phyloP scores from a whole-genome alignment of 2,329 filamentous ascomycete genomes.

The Beauveria sp. region DNA sequence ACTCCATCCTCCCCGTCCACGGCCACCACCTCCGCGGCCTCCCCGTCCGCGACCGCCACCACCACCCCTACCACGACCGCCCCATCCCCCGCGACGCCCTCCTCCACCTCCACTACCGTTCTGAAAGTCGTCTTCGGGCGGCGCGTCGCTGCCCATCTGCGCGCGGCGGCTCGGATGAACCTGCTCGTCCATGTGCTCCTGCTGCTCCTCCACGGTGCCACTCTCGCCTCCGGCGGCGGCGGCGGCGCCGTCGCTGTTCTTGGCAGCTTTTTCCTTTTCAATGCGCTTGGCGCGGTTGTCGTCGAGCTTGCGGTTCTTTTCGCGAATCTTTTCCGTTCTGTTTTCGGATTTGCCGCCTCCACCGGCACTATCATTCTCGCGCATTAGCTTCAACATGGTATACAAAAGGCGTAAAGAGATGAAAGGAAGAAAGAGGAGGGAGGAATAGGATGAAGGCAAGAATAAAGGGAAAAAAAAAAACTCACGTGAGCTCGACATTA shows the following conservation, averaged over 20 bases:
- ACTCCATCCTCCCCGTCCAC: background rate
- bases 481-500: slow-evolving; percentile 85
- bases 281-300: slow-evolving; percentile 50
- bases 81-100: slow-evolving; percentile 4
- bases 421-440: too few species aligned
- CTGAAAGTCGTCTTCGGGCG: slow-evolving; percentile 8
- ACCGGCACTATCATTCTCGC: slow-evolving; percentile 49
- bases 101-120: background rate
- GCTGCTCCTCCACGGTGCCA: slow-evolving; percentile 18
- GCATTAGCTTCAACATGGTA: too few species aligned
- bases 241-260: slow-evolving; percentile 21
- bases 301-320: slow-evolving; percentile 80
- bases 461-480: slow-evolving; percentile 14
- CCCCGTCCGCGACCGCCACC: slow-evolving; percentile 3
- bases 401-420: too few species aligned
- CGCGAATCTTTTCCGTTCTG: slow-evolving; percentile 68
- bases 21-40: slow-evolving; percentile 2
- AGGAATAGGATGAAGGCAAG: too few species aligned
- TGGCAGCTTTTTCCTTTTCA: slow-evolving; percentile 36
- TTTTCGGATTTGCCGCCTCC: slow-evolving; percentile 72
- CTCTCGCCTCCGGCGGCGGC: slow-evolving; percentile 18
- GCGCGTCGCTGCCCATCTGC: slow-evolving; percentile 17
- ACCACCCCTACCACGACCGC: background rate
- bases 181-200: slow-evolving; percentile 25
- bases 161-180: slow-evolving; percentile 46